Evolutionary conservation across 805 yeast genomes (phyloP), one percentile per base, ranked within the genome.

Genomic region (Priceomyces fermenticarens): DNA sequence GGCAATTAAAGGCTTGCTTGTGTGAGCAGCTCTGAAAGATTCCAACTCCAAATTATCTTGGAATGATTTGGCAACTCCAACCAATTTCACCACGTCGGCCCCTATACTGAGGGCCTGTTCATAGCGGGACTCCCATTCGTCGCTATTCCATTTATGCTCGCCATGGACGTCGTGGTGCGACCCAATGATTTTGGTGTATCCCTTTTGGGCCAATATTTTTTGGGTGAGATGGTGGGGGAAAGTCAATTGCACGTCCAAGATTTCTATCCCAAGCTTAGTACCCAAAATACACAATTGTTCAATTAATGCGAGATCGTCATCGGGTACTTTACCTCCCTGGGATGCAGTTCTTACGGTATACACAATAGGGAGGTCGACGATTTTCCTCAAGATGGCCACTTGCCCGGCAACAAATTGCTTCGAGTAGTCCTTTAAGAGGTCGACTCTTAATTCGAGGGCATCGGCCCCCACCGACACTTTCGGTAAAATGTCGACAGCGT

Each of bases 381-480:
- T 72, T 56, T 75, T 74, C 57, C 97, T 80, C 48, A 91, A 63
- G 11, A 73, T 52, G 2, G 88, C 85, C 40, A 88, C 65, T 58
- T 89, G 96, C 45, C 78, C 80, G 42, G 84, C 81, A 26, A 90
- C 88, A 58, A 73, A 85, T 7, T 70, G 71, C 14, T 62, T 51
- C 27, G 73, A 71, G 46, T 67, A 67, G 7, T 75, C 70, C 39
- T 75, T 63, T 45, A 89, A 71, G 44, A 79, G 70, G 62, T 88
- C 96, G 31, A 87, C 88, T 49, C 95, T 75, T 32, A 91, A 68
- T 58, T 91, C 97, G 29, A 91, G 82, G 6, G 95, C 96, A 48
- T 78, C 77, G 48, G 83, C 77, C 3, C 97, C 97, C 40, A 76
- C 70, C 5, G 81, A 65, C 26, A 85, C 67, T 9, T 70, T 72